phyloP scores from a whole-genome alignment of 352 stramenopile genomes.

The Blastocystis sp. region DNA sequence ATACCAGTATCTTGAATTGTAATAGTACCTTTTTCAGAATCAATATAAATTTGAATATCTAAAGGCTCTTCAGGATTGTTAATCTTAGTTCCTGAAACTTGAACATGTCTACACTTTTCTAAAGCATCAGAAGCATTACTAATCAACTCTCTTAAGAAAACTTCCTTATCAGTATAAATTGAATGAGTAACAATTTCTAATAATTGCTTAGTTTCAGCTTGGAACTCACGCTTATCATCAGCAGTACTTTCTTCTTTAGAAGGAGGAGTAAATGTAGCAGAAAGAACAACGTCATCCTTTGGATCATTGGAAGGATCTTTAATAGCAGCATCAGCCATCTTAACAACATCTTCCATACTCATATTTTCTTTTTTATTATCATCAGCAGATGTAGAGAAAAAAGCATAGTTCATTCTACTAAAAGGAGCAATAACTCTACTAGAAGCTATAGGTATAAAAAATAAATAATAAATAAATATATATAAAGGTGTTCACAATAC shows the following conservation, averaged over 20 bases:
- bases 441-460: too few relatives aligned
- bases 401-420: neutral
- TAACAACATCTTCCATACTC: constrained; percentile 23
- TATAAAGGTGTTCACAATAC: too few relatives aligned
- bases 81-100: constrained; percentile 50
- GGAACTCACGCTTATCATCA: constrained; percentile 63
- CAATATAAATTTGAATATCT: constrained; percentile 84
- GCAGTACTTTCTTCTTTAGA: constrained; percentile 30
- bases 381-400: constrained; percentile 19
- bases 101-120: constrained; percentile 88
- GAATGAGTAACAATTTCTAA: constrained; percentile 94
- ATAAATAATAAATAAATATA: too few relatives aligned
- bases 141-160: constrained; percentile 93
- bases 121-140: constrained; percentile 92
- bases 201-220: constrained; percentile 76
- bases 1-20: constrained; percentile 91
- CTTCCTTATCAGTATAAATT: constrained; percentile 97
- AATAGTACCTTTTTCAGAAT: constrained; percentile 76
- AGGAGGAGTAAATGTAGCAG: constrained; percentile 22
- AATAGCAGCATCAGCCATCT: constrained; percentile 35
- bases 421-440: constrained; percentile 7
- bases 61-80: constrained; percentile 62
- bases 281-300: constrained; percentile 15
- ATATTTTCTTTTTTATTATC: constrained; percentile 25
- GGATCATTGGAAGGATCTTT: constrained; percentile 15